phyloP scores from a whole-genome alignment of 257 asterid species.

The Jacaranda mimosifolia region DNA sequence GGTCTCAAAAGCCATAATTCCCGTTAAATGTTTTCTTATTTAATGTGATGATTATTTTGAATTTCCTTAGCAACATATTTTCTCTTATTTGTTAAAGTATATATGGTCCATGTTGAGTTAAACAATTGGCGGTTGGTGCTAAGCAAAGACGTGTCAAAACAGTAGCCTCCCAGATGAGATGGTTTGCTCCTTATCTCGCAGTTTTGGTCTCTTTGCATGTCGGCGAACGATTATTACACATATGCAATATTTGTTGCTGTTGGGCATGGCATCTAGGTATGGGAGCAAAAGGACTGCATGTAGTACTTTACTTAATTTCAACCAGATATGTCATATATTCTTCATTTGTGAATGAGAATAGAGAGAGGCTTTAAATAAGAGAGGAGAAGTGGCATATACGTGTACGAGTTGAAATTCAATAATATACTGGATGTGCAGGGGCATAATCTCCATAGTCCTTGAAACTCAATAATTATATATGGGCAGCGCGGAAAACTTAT shows the following conservation, averaged over 20 bases:
- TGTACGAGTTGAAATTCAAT: too few species aligned
- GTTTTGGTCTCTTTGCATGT: background rate
- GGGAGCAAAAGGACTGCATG: slow-evolving; percentile 13
- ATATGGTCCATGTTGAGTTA: background rate
- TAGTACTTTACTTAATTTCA: too few species aligned
- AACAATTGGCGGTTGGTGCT: background rate
- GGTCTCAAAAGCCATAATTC: background rate
- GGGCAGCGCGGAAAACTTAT: too few species aligned
- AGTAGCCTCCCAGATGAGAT: background rate
- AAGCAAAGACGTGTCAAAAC: background rate
- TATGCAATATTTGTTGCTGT: slow-evolving; percentile 25
- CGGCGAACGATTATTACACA: slow-evolving; percentile 16
- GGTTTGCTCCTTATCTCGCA: background rate
- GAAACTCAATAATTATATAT: too few species aligned
- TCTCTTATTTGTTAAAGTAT: background rate
- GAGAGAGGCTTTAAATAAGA: too few species aligned
- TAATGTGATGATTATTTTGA: background rate
- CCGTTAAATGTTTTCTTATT: background rate
- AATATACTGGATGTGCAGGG: too few species aligned
- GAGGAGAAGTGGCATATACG: too few species aligned
- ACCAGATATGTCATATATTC: too few species aligned
- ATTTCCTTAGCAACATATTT: too few species aligned
- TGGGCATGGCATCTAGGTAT: slow-evolving; percentile 32
- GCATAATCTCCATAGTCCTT: too few species aligned
- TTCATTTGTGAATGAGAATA: too few species aligned